Evolutionary conservation across 2,329 filamentous ascomycete species (phyloP).

Genomic region (Pyrenochaeta sp.): DNA sequence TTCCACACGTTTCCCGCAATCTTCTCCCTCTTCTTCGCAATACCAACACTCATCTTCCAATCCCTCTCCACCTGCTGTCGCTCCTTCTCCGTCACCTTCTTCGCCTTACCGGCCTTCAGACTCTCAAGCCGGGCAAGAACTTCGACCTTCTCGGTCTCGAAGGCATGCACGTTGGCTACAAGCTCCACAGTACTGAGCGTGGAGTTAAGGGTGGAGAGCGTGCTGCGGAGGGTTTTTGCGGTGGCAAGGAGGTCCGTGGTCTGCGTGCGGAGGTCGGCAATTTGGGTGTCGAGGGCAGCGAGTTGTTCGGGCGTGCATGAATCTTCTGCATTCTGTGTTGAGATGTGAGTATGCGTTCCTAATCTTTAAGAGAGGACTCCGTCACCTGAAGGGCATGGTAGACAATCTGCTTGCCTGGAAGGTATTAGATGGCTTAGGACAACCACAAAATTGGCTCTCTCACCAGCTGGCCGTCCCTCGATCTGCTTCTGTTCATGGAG

Average conservation of each 20-base stretch:
- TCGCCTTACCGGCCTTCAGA: slow-evolving; percentile 52
- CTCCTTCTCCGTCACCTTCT: slow-evolving; percentile 60
- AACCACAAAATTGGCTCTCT: slow-evolving; percentile 9
- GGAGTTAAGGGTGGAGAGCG: slow-evolving; percentile 57
- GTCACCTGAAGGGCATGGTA: slow-evolving; percentile 64
- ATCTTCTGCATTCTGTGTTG: slow-evolving; percentile 58
- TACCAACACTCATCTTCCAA: slow-evolving; percentile 54
- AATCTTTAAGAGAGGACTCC: not conserved
- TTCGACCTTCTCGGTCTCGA: slow-evolving; percentile 57
- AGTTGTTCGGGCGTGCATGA: slow-evolving; percentile 59
- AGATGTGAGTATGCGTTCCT: not conserved
- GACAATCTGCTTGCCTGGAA: slow-evolving; percentile 67
- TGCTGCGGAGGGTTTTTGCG: slow-evolving; percentile 60
- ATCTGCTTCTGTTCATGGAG: slow-evolving; percentile 68
- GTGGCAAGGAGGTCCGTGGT: slow-evolving; percentile 55
- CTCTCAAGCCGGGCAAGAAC: slow-evolving; percentile 53
- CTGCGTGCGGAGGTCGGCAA: slow-evolving; percentile 56
- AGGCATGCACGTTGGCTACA: slow-evolving; percentile 50
- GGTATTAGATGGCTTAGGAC: slow-evolving; percentile 5
- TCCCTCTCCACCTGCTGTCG: slow-evolving; percentile 56
- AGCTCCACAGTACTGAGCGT: slow-evolving; percentile 63
- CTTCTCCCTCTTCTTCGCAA: slow-evolving; percentile 54
- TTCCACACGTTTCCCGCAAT: slow-evolving; percentile 63
- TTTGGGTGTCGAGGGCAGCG: slow-evolving; percentile 59
- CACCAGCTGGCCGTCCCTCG: slow-evolving; percentile 64